A percentile compares a stretch with the other conserved stretches of the same genome.
Evolutionary conservation across 768 basidiomycete genomes (phyloP).

Genomic region (Serpula lacrymans): DNA sequence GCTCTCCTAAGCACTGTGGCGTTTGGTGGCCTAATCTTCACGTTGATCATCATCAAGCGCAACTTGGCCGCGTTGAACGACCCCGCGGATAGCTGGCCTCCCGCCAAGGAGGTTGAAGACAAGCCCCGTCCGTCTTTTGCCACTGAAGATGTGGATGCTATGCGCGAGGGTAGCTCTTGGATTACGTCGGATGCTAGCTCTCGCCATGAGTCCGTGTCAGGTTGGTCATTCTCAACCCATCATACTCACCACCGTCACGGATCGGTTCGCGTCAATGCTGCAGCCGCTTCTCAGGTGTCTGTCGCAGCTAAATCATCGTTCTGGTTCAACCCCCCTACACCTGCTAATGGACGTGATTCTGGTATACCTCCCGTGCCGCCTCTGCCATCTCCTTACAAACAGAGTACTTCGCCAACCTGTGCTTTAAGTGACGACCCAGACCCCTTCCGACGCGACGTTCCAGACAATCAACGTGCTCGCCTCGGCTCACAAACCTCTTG

Average conservation of each 20-base stretch:
- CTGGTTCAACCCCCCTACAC: slow-evolving; percentile 54
- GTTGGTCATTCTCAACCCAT: slow-evolving; percentile 73
- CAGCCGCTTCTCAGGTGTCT: slow-evolving; percentile 31
- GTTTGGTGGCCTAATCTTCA: slow-evolving; percentile 59
- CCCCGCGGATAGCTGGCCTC: slow-evolving; percentile 57
- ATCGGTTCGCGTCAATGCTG: slow-evolving; percentile 10
- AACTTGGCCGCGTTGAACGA: slow-evolving; percentile 58
- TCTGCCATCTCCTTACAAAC: slow-evolving; percentile 57
- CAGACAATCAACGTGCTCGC: slow-evolving; percentile 44
- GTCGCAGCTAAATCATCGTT: slow-evolving; percentile 50
- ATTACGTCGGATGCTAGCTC: slow-evolving; percentile 62
- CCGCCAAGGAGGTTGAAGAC: slow-evolving; percentile 47
- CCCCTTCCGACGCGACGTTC: slow-evolving; percentile 58
- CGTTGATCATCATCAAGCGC: slow-evolving; percentile 61
- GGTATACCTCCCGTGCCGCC: slow-evolving; percentile 53
- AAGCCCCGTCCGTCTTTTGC: slow-evolving; percentile 61
- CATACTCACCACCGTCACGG: slow-evolving; percentile 41
- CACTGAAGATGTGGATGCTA: slow-evolving; percentile 68
- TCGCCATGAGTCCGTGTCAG: slow-evolving; percentile 56
- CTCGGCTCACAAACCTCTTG: slow-evolving; percentile 70
- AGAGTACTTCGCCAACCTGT: slow-evolving; percentile 39
- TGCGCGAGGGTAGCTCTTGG: slow-evolving; percentile 80
- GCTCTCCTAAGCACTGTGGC: slow-evolving; percentile 49
- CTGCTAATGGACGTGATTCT: slow-evolving; percentile 35
- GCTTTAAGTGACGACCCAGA: slow-evolving; percentile 48